Conservation (phyloP, 2,329 filamentous ascomycete genomes). For the Sarocladium strictum region DNA sequence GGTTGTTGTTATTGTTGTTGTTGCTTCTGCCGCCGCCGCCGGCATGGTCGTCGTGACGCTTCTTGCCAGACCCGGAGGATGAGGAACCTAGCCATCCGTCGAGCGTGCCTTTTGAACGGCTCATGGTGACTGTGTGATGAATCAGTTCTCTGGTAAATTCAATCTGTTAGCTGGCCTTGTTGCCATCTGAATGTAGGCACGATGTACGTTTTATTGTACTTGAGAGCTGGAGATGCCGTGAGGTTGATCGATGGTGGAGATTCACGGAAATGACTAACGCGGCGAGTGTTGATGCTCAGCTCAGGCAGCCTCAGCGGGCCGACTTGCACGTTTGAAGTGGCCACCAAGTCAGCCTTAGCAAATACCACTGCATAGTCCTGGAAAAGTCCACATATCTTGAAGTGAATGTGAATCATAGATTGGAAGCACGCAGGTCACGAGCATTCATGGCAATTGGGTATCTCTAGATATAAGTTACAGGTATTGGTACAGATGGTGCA, state of each 20-base stretch:
- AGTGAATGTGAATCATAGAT: not conserved
- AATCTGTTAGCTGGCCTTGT: no score
- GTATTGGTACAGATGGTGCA: not conserved
- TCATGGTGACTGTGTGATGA: conserved; percentile 9
- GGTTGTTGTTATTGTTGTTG: not conserved
- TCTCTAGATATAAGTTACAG: not conserved
- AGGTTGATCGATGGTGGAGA: not conserved
- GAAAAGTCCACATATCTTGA: no score
- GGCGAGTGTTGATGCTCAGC: not conserved
- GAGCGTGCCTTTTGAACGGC: conserved; percentile 13
- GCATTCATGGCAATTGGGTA: conserved; percentile 1
- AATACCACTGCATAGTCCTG: not conserved
- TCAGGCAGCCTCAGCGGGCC: not conserved
- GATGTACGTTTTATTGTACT: not conserved
- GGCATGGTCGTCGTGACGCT: not conserved
- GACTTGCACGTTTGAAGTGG: not conserved
- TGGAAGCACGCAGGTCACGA: not conserved
- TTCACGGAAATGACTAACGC: not conserved
- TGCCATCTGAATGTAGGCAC: no score
- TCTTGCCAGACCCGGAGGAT: conserved; percentile 6
- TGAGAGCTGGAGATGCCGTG: not conserved
- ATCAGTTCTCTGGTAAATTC: no score
- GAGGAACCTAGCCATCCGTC: not conserved
- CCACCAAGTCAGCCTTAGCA: not conserved
- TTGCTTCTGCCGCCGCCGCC: not conserved